These are phyloP conservation scores for Cytidiella melzeri DNA, from an alignment of 768 basidiomycete species.

Conservation along the genomic window DNA sequence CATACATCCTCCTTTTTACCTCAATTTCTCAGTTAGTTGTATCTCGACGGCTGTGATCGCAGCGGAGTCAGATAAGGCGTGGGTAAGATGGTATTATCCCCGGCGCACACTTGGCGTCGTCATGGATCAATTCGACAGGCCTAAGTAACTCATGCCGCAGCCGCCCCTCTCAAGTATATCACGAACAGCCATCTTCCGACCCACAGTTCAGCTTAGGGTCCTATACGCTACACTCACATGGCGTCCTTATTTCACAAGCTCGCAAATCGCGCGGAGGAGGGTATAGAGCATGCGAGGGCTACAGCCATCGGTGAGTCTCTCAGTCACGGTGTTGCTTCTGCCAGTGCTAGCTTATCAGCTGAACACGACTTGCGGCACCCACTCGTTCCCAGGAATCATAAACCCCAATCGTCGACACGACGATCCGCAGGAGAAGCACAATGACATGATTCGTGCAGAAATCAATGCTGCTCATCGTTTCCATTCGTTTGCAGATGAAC, in stretches of 20 bases:
- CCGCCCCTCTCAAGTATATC: too few relatives aligned
- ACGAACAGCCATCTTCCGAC: too few relatives aligned
- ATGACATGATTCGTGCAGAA: slow-evolving; percentile 65
- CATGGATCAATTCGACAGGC: too few relatives aligned
- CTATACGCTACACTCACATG: too few relatives aligned
- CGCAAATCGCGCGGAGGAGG: slow-evolving; percentile 8
- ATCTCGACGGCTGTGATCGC: too few relatives aligned
- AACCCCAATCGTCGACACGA: slow-evolving; percentile 54
- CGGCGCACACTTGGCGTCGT: too few relatives aligned
- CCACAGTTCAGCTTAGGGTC: too few relatives aligned
- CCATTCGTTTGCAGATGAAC: slow-evolving; percentile 71
- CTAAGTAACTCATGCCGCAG: too few relatives aligned
- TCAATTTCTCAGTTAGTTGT: too few relatives aligned
- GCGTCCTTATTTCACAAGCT: slow-evolving; percentile 9
- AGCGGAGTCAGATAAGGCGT: too few relatives aligned
- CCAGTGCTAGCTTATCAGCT: background rate
- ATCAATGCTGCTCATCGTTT: slow-evolving; percentile 83
- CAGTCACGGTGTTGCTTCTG: background rate
- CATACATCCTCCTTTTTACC: too few relatives aligned
- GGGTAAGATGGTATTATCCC: too few relatives aligned
- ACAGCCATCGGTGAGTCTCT: slow-evolving; percentile 8
- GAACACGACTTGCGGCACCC: background rate
- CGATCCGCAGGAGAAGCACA: slow-evolving; percentile 60
- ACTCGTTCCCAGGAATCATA: slow-evolving; percentile 10
- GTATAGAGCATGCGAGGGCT: slow-evolving; percentile 10